These are phyloP conservation scores for Aphanoascus verrucosus DNA, from an alignment of 2,329 filamentous ascomycete genomes.

Conservation along the genomic window DNA sequence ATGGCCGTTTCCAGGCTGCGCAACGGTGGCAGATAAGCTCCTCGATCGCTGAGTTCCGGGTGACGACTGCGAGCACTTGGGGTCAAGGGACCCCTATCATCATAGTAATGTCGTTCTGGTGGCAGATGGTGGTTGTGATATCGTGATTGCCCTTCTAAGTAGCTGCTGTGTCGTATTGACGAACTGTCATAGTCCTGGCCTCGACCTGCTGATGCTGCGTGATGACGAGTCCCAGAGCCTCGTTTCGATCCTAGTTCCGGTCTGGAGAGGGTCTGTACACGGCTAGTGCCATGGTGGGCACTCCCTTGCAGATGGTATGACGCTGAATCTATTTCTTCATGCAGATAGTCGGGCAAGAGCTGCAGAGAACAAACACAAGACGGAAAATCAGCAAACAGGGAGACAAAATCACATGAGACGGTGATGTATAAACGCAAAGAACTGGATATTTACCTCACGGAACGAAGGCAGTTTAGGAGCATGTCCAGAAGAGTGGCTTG, in stretches of 20 bases:
- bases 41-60: not conserved
- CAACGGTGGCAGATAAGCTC: constrained; percentile 1
- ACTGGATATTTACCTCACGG: constrained; percentile 13
- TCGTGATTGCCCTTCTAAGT: constrained; percentile 4
- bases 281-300: constrained; percentile 4
- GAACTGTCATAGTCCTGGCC: constrained; percentile 3
- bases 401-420: not conserved
- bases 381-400: constrained; percentile 2
- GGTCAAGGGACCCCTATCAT: constrained; percentile 4
- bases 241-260: constrained; percentile 3
- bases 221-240: not conserved
- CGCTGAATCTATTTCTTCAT: constrained; percentile 14
- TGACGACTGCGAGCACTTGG: constrained; percentile 3
- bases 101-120: constrained; percentile 3
- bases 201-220: not conserved
- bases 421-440: not conserved
- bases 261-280: constrained; percentile 4
- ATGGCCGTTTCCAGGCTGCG: not conserved
- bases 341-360: constrained; percentile 16
- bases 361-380: constrained; percentile 1
- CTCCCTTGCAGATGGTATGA: constrained; percentile 11
- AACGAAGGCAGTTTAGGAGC: constrained; percentile 14
- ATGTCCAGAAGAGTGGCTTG: constrained; percentile 5
- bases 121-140: constrained; percentile 9
- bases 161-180: constrained; percentile 2